Conservation (phyloP, 805 yeast genomes). For the Myxozyma geophila region DNA sequence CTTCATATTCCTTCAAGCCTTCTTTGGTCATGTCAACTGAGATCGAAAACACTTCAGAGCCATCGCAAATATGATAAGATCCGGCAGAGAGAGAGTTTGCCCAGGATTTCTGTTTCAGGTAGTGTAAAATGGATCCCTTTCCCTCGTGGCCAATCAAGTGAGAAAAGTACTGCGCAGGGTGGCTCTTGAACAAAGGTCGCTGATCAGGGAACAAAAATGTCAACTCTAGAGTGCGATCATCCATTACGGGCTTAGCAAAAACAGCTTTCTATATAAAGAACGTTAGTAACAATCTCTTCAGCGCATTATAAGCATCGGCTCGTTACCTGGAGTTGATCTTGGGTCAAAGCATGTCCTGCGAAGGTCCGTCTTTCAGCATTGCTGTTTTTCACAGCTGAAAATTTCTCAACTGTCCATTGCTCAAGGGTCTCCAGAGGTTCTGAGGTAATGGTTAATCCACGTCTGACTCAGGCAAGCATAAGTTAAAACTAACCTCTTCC, state of each 20-base stretch:
- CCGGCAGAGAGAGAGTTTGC: slow-evolving; percentile 82
- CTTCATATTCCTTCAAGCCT: slow-evolving; percentile 66
- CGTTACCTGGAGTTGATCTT: slow-evolving; percentile 48
- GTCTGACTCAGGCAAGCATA: too few species aligned
- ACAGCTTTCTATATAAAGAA: slow-evolving; percentile 48
- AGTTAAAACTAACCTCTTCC: slow-evolving; percentile 55
- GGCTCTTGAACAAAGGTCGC: slow-evolving; percentile 64
- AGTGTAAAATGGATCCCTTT: slow-evolving; percentile 76
- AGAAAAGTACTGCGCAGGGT: slow-evolving; percentile 71
- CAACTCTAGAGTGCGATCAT: slow-evolving; percentile 67
- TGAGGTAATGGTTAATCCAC: neutral
- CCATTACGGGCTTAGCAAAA: slow-evolving; percentile 81
- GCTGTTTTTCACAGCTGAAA: slow-evolving; percentile 64
- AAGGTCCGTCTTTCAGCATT: slow-evolving; percentile 49
- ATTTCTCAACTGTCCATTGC: slow-evolving; percentile 68
- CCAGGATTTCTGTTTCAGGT: slow-evolving; percentile 74
- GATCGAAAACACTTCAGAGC: slow-evolving; percentile 67
- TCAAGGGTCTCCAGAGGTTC: slow-evolving; percentile 76
- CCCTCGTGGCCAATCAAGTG: slow-evolving; percentile 94
- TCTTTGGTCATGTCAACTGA: slow-evolving; percentile 74
- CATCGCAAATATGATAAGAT: slow-evolving; percentile 57
- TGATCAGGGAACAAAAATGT: slow-evolving; percentile 79
- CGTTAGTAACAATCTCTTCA: neutral
- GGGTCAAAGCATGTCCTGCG: slow-evolving; percentile 54
- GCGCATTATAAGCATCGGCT: neutral